Evolutionary conservation across 192 early-diverging fungal genomes (phyloP).

Genomic region (Coemansia sp.): DNA sequence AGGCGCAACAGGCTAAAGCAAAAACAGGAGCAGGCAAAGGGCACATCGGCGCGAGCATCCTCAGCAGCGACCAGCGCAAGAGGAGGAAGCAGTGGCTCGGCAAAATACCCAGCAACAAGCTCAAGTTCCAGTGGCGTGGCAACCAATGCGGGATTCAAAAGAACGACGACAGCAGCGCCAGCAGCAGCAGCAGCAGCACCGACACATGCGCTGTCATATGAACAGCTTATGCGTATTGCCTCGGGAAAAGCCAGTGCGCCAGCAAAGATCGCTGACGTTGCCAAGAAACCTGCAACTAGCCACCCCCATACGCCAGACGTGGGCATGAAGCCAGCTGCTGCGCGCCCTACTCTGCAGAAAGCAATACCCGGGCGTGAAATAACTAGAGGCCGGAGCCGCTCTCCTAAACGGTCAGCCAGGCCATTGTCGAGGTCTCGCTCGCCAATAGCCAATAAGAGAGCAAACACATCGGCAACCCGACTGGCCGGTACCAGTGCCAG

Average conservation of each 20-base stretch:
- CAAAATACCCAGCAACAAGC: too few relatives aligned
- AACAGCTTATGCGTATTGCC: constrained; percentile 47
- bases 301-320: too few relatives aligned
- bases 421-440: background rate
- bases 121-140: too few relatives aligned
- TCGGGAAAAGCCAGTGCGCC: constrained; percentile 9
- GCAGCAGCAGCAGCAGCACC: constrained; percentile 1
- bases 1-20: background rate
- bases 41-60: too few relatives aligned
- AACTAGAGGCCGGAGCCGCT: background rate
- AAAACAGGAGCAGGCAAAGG: background rate
- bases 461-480: too few relatives aligned
- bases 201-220: constrained; percentile 25
- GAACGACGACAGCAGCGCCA: background rate
- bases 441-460: background rate
- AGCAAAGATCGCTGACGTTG: background rate
- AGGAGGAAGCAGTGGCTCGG: too few relatives aligned
- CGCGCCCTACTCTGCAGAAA: background rate
- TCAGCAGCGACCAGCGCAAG: too few relatives aligned
- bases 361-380: background rate
- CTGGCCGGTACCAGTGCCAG: too few relatives aligned
- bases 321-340: too few relatives aligned
- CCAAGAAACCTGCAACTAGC: too few relatives aligned
- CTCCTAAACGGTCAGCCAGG: background rate
- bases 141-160: too few relatives aligned